Conservation (phyloP, 1,139 yeast species). For the Yamadazyma blattariae region DNA sequence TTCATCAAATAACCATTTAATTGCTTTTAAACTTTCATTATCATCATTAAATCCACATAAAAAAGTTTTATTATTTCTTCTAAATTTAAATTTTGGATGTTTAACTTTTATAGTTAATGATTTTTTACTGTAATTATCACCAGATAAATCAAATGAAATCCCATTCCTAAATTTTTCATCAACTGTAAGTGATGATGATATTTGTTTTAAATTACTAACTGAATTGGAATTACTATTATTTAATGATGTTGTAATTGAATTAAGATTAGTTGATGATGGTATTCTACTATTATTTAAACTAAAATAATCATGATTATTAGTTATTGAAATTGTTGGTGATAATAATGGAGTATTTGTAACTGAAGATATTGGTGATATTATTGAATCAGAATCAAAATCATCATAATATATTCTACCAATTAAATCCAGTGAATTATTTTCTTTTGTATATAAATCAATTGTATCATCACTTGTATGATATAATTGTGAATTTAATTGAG, state of each 20-base stretch:
- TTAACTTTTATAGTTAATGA: slow-evolving; percentile 54
- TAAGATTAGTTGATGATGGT: slow-evolving; percentile 12
- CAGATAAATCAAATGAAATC: slow-evolving; percentile 52
- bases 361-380: slow-evolving; percentile 22
- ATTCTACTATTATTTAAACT: slow-evolving; percentile 5
- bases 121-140: slow-evolving; percentile 37
- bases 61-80: slow-evolving; percentile 59
- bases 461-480: slow-evolving; percentile 42
- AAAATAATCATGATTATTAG: slow-evolving; percentile 14
- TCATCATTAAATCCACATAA: slow-evolving; percentile 62
- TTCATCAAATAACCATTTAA: slow-evolving; percentile 67
- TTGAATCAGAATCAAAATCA: slow-evolving; percentile 38
- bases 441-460: slow-evolving; percentile 37
- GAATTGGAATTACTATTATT: neutral
- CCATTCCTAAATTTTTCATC: slow-evolving; percentile 20
- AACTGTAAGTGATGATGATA: slow-evolving; percentile 5
- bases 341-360: slow-evolving; percentile 17
- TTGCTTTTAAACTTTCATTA: slow-evolving; percentile 54
- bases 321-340: slow-evolving; percentile 13
- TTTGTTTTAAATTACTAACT: too few relatives aligned
- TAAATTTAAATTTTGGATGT: slow-evolving; percentile 53
- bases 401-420: slow-evolving; percentile 45
- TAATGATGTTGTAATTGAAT: slow-evolving; percentile 1
- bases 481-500: slow-evolving; percentile 37
- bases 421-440: slow-evolving; percentile 40